Conservation (phyloP, 495 filamentous ascomycete genomes). For the Collariella sp. region DNA sequence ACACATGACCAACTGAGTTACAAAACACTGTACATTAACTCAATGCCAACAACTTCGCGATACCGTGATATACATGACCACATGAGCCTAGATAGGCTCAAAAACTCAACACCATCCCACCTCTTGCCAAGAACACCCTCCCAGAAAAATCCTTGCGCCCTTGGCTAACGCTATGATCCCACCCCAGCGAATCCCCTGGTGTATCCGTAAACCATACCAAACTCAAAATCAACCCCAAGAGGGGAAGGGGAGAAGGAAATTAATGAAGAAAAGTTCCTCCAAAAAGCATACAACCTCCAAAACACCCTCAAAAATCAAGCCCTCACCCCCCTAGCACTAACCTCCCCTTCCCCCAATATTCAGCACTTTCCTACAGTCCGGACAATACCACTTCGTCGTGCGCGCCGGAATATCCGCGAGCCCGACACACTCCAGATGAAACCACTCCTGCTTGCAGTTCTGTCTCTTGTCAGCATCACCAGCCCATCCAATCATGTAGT, state of each 20-base stretch:
- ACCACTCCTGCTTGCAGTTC: constrained; percentile 78
- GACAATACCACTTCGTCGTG: constrained; percentile 91
- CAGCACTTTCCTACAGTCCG: constrained; percentile 66
- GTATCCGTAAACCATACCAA: neutral
- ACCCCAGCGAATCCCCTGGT: too few relatives aligned
- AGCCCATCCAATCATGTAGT: neutral
- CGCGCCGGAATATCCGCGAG: constrained; percentile 64
- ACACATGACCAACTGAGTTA: too few relatives aligned
- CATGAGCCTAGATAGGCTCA: too few relatives aligned
- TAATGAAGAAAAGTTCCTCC: too few relatives aligned
- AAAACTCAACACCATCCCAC: too few relatives aligned
- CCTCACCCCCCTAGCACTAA: constrained; percentile 45
- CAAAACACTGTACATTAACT: too few relatives aligned
- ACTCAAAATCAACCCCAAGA: neutral
- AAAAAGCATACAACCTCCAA: neutral
- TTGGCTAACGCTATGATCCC: too few relatives aligned
- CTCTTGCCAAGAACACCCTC: too few relatives aligned
- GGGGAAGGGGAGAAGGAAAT: too few relatives aligned
- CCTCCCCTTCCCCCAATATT: constrained; percentile 51
- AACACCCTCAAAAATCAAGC: constrained; percentile 21
- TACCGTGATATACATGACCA: too few relatives aligned
- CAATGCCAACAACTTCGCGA: too few relatives aligned
- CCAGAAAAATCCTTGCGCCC: too few relatives aligned
- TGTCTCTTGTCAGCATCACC: constrained; percentile 18
- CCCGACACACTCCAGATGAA: constrained; percentile 84